Base-by-base conservation (phyloP, 225 moss, liverwort and hornwort species). In the Rhytidiadelphus loreus region DNA sequence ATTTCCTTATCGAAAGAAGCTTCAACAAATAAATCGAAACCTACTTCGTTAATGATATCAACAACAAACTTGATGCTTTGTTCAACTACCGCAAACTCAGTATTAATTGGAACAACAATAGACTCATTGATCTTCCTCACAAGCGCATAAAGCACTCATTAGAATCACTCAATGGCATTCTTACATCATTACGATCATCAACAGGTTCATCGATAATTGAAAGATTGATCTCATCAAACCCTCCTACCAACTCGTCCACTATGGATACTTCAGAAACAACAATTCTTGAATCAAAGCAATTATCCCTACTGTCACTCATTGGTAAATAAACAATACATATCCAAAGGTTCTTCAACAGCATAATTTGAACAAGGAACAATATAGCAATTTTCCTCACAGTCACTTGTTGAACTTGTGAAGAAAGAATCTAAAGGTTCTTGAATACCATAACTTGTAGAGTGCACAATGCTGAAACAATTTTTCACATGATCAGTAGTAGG, bases 401-500 rank as follows among this genome's bases (percentile, higher is more conserved):
- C 15, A 30, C 8, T 62, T 62, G 28, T 3, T 25, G 6, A 3
- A 60, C 13, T 3, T 28, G 5, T 7, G 4, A 28, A 60, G 60
- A 28, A 6, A 60, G 60, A 60, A 60, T 60, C 13, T 7, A 3
- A 60, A 13, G 28, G 13, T 13, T 60, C 14, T 61, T 61, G 29
- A 61, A 61, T 3, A 61, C 14, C 7, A 15, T 29, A 13, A 28
- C 29, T 61, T 61, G 3, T 3, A 14, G 2, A 62, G 10, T 65
- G 19, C 1, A 65, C 14, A 13, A 1, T 7, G 29, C 4, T 9
- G 0, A 9, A 9, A 39, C 23, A 12, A 39, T 23, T 39, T 39
- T 13, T 13, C 4, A 39, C 13, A 39, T 2, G 2, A 39, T 39
- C 4, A 69, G 3, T 39, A 0, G 0, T 0, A 69, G 1, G 2